Base-by-base conservation (phyloP, 1,139 yeast species). In the Sugiyamaella japonica region DNA sequence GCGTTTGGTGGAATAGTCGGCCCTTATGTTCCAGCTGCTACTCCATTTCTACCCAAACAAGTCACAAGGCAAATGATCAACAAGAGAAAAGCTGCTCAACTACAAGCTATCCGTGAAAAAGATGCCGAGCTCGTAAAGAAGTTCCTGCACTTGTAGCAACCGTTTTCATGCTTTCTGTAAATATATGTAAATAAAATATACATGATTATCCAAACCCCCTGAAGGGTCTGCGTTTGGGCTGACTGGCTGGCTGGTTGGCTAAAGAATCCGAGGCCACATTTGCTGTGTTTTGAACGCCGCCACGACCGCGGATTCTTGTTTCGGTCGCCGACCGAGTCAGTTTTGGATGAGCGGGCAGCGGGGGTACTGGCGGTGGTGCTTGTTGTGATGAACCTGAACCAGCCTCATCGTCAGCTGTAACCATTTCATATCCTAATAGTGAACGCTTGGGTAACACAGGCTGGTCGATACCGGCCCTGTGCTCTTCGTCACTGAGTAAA, bases 1-100 rank as follows among this genome's bases (percentile, higher is more conserved):
- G 86, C 90, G 0, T 89, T 85, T 66, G 90, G 81, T 51, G 97
- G 97, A 40, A 78, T 86, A 56, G 79, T 86, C 60, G 86, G 87
- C 45, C 86, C 85, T 49, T 84, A 86, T 58, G 82, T 79, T 50
- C 82, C 83, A 59, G 73, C 76, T 12, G 86, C 95, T 7, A 79
- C 84, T 68, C 85, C 86, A 25, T 90, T 86, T 67, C 79, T 89
- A 39, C 82, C 93, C 44, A 78, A 76, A 60, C 74, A 71, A 71
- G 72, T 52, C 57, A 63, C 61, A 25, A 54, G 59, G 36, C 62
- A 57, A 53, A 56, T 59, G 62, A 54, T 49, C 17, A 64, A 59
- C 53, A 60, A 61, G 59, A 63, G 56, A 48, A 56, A 57, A 40
- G 49, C 45, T 13, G 66, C 63, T 8, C 62, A 59, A 38, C 53